Evolutionary conservation across 495 filamentous ascomycete genomes (phyloP).

Genomic region (Xylaria bambusicola): DNA sequence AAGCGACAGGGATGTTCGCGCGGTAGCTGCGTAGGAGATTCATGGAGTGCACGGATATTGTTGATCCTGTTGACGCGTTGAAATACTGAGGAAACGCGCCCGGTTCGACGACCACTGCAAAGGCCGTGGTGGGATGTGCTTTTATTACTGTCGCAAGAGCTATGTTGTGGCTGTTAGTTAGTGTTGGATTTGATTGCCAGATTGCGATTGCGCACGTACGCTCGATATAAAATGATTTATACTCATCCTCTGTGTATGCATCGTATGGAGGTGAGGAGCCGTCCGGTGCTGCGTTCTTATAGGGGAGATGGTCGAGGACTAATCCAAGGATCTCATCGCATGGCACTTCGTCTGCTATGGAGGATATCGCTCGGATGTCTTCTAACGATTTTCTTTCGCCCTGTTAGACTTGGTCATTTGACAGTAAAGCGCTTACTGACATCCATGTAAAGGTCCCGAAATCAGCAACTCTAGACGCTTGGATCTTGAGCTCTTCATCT

Average conservation of each 20-base stretch:
- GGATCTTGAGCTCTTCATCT: slow-evolving; percentile 10
- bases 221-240: not conserved
- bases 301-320: slow-evolving; percentile 15
- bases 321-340: slow-evolving; percentile 21
- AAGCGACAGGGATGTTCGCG: slow-evolving; percentile 59
- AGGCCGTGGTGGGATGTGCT: slow-evolving; percentile 39
- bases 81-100: slow-evolving; percentile 64
- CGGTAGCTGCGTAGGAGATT: slow-evolving; percentile 55
- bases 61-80: slow-evolving; percentile 50
- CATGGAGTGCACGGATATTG: slow-evolving; percentile 8
- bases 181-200: not conserved
- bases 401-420: not conserved
- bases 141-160: slow-evolving; percentile 48
- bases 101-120: slow-evolving; percentile 56
- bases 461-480: slow-evolving; percentile 8
- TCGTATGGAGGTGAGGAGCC: not conserved
- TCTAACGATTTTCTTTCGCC: slow-evolving; percentile 13
- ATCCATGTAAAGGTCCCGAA: slow-evolving; percentile 18
- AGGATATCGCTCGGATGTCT: slow-evolving; percentile 1
- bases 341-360: slow-evolving; percentile 7
- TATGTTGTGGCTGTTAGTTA: slow-evolving; percentile 19
- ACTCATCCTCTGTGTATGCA: not conserved
- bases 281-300: not conserved
- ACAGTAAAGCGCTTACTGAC: not conserved
- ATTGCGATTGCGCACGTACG: not conserved